Conservation (phyloP, 169 alveolate genomes). For the Plasmodium gaboni region DNA sequence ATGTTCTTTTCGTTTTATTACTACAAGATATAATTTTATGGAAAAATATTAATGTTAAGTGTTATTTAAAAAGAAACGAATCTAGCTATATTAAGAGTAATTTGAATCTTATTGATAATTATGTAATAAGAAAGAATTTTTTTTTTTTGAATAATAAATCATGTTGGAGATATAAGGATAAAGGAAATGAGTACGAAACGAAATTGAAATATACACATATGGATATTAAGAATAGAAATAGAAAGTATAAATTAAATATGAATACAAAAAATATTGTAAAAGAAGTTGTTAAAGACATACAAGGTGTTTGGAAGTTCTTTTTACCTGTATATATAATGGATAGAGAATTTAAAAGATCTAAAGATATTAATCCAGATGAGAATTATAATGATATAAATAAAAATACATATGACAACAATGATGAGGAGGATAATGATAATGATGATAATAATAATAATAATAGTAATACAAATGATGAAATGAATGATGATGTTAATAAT, state of each 20-base stretch:
- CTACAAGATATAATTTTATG: conserved; percentile 20
- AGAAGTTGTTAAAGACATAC: conserved; percentile 58
- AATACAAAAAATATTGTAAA: conserved; percentile 6
- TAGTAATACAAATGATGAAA: not conserved
- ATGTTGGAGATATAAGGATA: not conserved
- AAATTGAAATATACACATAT: conserved; percentile 7
- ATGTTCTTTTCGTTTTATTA: conserved; percentile 6
- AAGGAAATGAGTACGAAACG: conserved; percentile 7
- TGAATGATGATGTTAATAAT: not conserved
- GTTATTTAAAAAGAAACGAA: conserved; percentile 17
- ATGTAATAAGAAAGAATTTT: not conserved
- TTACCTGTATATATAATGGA: conserved; percentile 67
- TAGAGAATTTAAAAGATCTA: conserved; percentile 52
- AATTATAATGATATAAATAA: not conserved
- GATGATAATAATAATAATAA: not conserved
- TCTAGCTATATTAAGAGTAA: conserved; percentile 6
- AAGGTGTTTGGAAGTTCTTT: conserved; percentile 76
- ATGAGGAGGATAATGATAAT: not conserved
- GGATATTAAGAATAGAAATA: conserved; percentile 4
- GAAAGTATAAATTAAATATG: not conserved
- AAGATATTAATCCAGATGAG: conserved; percentile 7
- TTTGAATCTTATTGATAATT: conserved; percentile 8
- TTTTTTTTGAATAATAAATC: not conserved
- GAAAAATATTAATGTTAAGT: conserved; percentile 12
- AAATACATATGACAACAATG: not conserved